Evolutionary conservation across 1,284 basidiomycete genomes (phyloP).

Genomic region (Coniferiporia weirii): DNA sequence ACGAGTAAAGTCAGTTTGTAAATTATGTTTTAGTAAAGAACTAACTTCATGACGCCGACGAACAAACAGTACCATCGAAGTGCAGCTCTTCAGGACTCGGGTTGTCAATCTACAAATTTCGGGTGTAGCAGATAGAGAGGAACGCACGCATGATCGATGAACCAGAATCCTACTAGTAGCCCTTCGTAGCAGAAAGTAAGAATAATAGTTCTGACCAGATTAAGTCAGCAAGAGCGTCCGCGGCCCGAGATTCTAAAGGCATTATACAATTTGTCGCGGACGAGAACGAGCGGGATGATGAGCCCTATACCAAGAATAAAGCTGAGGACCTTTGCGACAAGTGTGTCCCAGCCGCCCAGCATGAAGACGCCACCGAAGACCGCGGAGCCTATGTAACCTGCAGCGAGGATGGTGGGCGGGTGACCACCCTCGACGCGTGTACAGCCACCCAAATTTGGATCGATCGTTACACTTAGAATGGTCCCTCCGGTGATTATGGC

Average conservation of each 20-base stretch:
- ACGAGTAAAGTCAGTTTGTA: slow-evolving; percentile 3
- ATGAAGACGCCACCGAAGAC: slow-evolving; percentile 74
- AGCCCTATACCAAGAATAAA: slow-evolving; percentile 75
- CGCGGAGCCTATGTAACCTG: slow-evolving; percentile 77
- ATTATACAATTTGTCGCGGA: slow-evolving; percentile 76
- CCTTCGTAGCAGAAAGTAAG: slow-evolving; percentile 71
- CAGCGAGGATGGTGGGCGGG: slow-evolving; percentile 61
- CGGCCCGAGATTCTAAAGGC: slow-evolving; percentile 1
- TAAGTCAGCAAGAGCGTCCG: slow-evolving; percentile 17
- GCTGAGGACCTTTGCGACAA: slow-evolving; percentile 77
- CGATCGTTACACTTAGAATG: slow-evolving; percentile 71
- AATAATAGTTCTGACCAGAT: slow-evolving; percentile 59
- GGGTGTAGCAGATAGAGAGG: slow-evolving; percentile 5
- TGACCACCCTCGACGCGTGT: slow-evolving; percentile 72
- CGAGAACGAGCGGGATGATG: slow-evolving; percentile 67
- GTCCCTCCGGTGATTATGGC: slow-evolving; percentile 73
- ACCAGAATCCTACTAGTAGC: slow-evolving; percentile 78
- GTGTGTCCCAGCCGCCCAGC: slow-evolving; percentile 72
- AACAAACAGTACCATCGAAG: slow-evolving; percentile 81
- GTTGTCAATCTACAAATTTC: slow-evolving; percentile 8
- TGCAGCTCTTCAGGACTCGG: slow-evolving; percentile 39
- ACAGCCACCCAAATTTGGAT: slow-evolving; percentile 74
- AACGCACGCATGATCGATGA: slow-evolving; percentile 73
- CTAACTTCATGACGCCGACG: slow-evolving; percentile 79
- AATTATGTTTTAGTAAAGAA: slow-evolving; percentile 17